Base-by-base conservation (phyloP, 805 yeast species). In the Wickerhamiella lipophila region DNA sequence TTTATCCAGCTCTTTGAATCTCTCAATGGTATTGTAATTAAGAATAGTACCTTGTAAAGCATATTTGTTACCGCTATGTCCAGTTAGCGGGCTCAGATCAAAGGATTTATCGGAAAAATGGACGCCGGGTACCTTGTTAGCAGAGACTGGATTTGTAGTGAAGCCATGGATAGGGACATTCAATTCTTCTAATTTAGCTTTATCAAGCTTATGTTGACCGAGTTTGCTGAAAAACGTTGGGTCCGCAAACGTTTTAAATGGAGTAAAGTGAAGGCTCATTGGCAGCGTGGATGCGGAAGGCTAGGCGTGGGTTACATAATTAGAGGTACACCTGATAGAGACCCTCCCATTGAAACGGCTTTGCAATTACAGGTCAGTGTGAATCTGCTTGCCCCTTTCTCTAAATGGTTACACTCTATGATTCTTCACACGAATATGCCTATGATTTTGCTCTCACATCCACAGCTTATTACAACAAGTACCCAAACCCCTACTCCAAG, bases 11-110 rank as follows among this genome's bases (percentile, higher is more conserved):
- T 63, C 63, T 58, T 81, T 85, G 66, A 92, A 92, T 54, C 84
- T 87, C 55, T 89, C 96, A 29, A 87, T 69, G 0, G 95, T 85
- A 64, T 92, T 92, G 42, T 78, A 75, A 60, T 87, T 87, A 40
- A 65, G 58, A 19, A 79, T 53, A 18, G 53, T 47, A 1, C 83
- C 83, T 1, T 67, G 61, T 4, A 56, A 25, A 4, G 23, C 21
- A 18, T 44, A 49, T 9, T 50, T 49, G 19, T 6, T 50, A 50
- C 13, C 42, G 26, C 5, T 7, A 32, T 32, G 4, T 32, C 15
- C 38, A 5, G 9, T 5, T 5, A 11, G 12, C 15, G 15, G 27
- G n/a, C 45, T n/a, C 8, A 27, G 7, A 55, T 49, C 50, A 61
- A 68, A 42, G 61, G 65, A 22, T 38, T 50, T 55, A 7, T 44